Evolutionary conservation across 768 basidiomycete species (phyloP), one percentile per base, ranked within the genome.

Genomic region (Pleurotus giganteus): DNA sequence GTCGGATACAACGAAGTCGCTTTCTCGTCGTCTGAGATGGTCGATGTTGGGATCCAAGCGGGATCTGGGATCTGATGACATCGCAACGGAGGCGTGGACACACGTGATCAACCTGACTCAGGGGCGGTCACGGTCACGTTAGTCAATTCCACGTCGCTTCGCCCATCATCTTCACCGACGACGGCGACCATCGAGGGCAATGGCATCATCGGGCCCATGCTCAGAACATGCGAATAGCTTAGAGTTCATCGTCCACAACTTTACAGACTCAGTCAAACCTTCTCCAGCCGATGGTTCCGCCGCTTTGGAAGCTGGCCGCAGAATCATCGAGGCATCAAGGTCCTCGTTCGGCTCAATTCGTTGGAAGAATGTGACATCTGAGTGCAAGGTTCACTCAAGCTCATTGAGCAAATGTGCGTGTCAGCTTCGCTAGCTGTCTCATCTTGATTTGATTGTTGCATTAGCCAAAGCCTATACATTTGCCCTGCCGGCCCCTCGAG

Each of bases 21-120:
- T n/a, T n/a, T n/a, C n/a, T n/a, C n/a, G n/a, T n/a, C 34, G 11
- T 32, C 27, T 36, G 37, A 47, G 51, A n/a, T 42, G 46, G 28
- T 39, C 15, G 47, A 52, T 19, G 34, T 17, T 26, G 26, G 42
- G 52, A 55, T 36, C 17, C n/a, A 54, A 58, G 45, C 23, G 46
- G 54, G 42, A 42, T 42, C 52, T 53, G 52, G 37, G 42, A 42
- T 53, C 52, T 53, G 37, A 37, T 32, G 28, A 49, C 26, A 43
- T 32, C n/a, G 17, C 24, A 5, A 45, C 24, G 5, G 19, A 19
- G 9, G 26, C 21, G 34, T 12, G n/a, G 3, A 13, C 17, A 13
- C 49, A 51, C 49, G 49, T 51, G 49, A 51, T n/a, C 15, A 19
- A 17, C 15, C 5, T 41, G 1, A 13, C 13, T 41, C 39, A 41